Evolutionary conservation across 2,329 filamentous ascomycete species (phyloP).

Genomic region (Phoma herbarum): DNA sequence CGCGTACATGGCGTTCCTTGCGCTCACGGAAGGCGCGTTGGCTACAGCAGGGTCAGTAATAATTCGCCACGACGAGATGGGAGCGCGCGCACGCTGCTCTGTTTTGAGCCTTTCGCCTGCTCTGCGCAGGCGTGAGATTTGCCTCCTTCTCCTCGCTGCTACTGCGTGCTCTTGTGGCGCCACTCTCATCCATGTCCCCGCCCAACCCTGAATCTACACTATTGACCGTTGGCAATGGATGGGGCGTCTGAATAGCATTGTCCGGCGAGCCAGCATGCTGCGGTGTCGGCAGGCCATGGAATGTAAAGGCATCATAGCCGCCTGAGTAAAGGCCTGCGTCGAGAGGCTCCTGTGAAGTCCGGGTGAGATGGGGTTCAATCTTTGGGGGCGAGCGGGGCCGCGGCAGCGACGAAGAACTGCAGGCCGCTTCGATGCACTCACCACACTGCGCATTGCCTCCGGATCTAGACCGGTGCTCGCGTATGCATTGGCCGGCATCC

Average conservation of each 20-base stretch:
- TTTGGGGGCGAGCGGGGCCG: constrained; percentile 22
- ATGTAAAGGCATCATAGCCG: constrained; percentile 43
- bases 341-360: constrained; percentile 53
- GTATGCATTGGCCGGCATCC: constrained; percentile 53
- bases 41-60: constrained; percentile 57
- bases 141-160: constrained; percentile 59
- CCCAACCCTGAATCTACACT: constrained; percentile 56
- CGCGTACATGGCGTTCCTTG: constrained; percentile 93
- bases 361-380: constrained; percentile 33
- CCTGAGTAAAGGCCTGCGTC: constrained; percentile 49
- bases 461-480: constrained; percentile 47
- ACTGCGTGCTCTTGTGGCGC: constrained; percentile 47
- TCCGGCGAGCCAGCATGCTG: constrained; percentile 46
- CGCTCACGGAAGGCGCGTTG: constrained; percentile 96
- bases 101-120: constrained; percentile 74
- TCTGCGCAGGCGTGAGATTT: constrained; percentile 58
- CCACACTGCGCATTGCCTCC: constrained; percentile 48
- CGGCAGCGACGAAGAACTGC: constrained; percentile 1
- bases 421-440: constrained; percentile 31
- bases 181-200: constrained; percentile 50
- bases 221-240: constrained; percentile 40
- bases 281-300: constrained; percentile 39
- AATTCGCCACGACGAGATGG: constrained; percentile 2
- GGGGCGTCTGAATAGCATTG: constrained; percentile 35
- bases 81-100: constrained; percentile 69